phyloP scores from a whole-genome alignment of 2,329 filamentous ascomycete species.

The Exophiala bonariae region DNA sequence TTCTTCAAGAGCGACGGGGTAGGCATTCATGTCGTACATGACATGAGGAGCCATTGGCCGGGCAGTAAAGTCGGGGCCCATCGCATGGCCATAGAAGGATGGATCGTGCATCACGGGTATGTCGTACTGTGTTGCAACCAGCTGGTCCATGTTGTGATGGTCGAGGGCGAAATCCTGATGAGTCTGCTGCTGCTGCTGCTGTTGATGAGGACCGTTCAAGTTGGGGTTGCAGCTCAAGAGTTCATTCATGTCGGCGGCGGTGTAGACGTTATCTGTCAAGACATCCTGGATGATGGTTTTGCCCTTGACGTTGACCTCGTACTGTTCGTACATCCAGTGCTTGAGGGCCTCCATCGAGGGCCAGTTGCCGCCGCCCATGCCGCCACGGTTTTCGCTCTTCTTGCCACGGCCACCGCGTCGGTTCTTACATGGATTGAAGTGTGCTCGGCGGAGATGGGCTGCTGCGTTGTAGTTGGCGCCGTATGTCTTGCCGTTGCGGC shows the following conservation, averaged over 20 bases:
- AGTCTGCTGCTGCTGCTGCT: background rate
- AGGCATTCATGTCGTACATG: too few species aligned
- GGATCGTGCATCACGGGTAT: too few species aligned
- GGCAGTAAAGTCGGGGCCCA: too few species aligned
- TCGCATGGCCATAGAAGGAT: too few species aligned
- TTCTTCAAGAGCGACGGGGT: too few species aligned
- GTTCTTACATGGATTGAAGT: constrained; percentile 72
- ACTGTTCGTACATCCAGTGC: constrained; percentile 60
- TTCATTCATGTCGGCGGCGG: constrained; percentile 16
- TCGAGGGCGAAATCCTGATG: too few species aligned
- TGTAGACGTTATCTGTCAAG: constrained; percentile 18
- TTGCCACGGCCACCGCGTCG: constrained; percentile 56
- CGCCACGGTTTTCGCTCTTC: constrained; percentile 60
- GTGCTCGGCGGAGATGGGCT: constrained; percentile 81
- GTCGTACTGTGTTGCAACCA: too few species aligned
- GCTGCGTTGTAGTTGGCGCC: constrained; percentile 94
- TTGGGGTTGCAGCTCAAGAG: constrained; percentile 5
- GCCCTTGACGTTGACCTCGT: constrained; percentile 40
- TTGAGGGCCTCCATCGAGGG: constrained; percentile 62
- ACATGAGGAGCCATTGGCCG: too few species aligned
- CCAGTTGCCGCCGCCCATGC: constrained; percentile 62
- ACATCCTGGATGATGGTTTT: constrained; percentile 19
- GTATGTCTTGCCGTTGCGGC: constrained; percentile 74
- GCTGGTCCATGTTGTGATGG: too few species aligned
- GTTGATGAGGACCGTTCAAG: background rate